Evolutionary conservation across 768 basidiomycete genomes (phyloP).

Genomic region (Crassisporium funariophilum): DNA sequence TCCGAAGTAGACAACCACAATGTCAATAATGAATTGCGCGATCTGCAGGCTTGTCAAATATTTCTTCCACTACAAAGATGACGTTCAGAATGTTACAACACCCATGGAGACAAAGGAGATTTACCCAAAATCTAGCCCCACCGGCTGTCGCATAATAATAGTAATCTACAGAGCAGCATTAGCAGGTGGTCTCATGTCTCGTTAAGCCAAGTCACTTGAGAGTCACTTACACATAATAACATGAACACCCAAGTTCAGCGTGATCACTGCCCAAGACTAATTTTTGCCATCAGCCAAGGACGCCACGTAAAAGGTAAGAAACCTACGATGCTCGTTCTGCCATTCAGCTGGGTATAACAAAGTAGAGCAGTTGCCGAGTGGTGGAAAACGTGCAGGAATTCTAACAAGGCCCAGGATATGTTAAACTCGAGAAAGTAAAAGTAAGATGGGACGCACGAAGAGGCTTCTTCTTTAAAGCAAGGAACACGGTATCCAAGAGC

Average conservation of each 20-base stretch:
- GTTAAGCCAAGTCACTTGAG: background rate
- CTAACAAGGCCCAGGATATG: conserved; percentile 39
- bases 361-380: conserved; percentile 97
- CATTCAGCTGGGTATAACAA: conserved; percentile 93
- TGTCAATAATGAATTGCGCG: conserved; percentile 91
- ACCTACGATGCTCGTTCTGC: conserved; percentile 89
- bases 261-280: conserved; percentile 96
- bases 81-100: conserved; percentile 1
- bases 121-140: conserved; percentile 94
- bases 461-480: conserved; percentile 97
- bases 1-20: conserved; percentile 91
- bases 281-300: conserved; percentile 4
- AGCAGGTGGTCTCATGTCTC: background rate
- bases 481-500: conserved; percentile 94
- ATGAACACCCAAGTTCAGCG: conserved; percentile 89
- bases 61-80: conserved; percentile 85
- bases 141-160: conserved; percentile 99
- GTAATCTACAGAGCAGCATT: conserved; percentile 64
- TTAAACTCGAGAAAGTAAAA: background rate
- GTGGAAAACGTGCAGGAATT: conserved; percentile 98
- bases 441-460: conserved; percentile 59
- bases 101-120: background rate
- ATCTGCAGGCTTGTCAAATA: conserved; percentile 98
- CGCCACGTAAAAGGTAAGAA: conserved; percentile 7
- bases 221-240: conserved; percentile 92